phyloP scores from a whole-genome alignment of 441 rosid genomes.

The Gossypium schwendimanii region DNA sequence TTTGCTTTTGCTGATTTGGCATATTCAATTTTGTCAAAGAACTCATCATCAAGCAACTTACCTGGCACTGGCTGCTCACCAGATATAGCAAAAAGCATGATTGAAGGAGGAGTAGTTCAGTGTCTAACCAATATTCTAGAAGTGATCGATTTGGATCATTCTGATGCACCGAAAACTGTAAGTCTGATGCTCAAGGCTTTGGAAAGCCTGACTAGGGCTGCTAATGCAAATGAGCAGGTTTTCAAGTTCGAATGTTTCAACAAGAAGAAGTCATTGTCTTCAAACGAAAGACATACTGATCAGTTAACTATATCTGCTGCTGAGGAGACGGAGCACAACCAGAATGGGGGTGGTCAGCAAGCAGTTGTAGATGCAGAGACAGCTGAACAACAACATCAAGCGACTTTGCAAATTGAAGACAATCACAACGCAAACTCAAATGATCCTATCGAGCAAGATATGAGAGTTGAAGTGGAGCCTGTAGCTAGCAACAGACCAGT shows the following conservation, averaged over 20 bases:
- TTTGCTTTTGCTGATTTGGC: slow-evolving; percentile 72
- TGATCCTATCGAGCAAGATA: slow-evolving; percentile 51
- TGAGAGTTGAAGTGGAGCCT: slow-evolving; percentile 68
- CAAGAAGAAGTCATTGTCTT: slow-evolving; percentile 50
- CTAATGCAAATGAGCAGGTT: slow-evolving; percentile 77
- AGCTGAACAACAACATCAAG: slow-evolving; percentile 42
- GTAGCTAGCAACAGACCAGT: slow-evolving; percentile 44
- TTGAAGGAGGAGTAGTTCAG: slow-evolving; percentile 84
- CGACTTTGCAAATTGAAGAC: slow-evolving; percentile 42
- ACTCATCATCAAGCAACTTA: slow-evolving; percentile 69
- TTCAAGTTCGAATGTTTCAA: slow-evolving; percentile 57
- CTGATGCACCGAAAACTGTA: slow-evolving; percentile 87
- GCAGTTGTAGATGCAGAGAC: slow-evolving; percentile 43
- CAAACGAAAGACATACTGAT: slow-evolving; percentile 48
- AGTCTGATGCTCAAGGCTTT: slow-evolving; percentile 81
- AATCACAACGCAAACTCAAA: slow-evolving; percentile 40
- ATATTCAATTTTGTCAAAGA: slow-evolving; percentile 79
- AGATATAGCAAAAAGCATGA: slow-evolving; percentile 95
- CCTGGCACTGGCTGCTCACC: slow-evolving; percentile 89
- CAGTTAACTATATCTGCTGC: slow-evolving; percentile 37
- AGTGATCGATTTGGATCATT: slow-evolving; percentile 91
- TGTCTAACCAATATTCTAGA: slow-evolving; percentile 75
- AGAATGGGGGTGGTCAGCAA: slow-evolving; percentile 38
- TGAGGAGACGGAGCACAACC: slow-evolving; percentile 44
- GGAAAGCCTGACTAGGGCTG: slow-evolving; percentile 90